These are phyloP conservation scores for Fusarium mexicanum DNA, from an alignment of 2,329 filamentous ascomycete species.

Conservation along the genomic window DNA sequence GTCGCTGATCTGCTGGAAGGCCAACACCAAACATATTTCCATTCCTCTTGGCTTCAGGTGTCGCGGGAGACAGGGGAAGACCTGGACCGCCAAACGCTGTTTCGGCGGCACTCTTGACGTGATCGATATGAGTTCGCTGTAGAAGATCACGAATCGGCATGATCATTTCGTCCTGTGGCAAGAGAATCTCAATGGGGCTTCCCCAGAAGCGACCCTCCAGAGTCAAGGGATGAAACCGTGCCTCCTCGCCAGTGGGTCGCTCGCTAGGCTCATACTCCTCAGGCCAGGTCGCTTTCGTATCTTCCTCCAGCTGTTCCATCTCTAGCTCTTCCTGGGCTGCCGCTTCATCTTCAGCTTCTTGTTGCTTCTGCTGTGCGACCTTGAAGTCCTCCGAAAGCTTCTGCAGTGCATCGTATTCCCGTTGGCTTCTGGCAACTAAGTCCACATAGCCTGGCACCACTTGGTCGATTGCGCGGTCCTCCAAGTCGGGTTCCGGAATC, in stretches of 20 bases:
- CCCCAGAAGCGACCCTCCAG: slow-evolving; percentile 78
- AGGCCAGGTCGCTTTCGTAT: slow-evolving; percentile 39
- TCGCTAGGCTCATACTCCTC: slow-evolving; percentile 48
- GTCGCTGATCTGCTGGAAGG: slow-evolving; percentile 69
- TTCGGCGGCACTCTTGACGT: slow-evolving; percentile 78
- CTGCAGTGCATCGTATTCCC: slow-evolving; percentile 64
- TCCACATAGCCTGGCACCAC: slow-evolving; percentile 55
- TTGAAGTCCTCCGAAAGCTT: slow-evolving; percentile 69
- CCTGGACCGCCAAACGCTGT: slow-evolving; percentile 79
- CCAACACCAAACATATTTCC: slow-evolving; percentile 72
- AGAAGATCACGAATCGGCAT: slow-evolving; percentile 77
- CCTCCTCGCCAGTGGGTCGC: slow-evolving; percentile 46
- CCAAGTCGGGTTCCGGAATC: not conserved
- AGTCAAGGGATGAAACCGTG: slow-evolving; percentile 79
- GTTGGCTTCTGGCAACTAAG: slow-evolving; percentile 61
- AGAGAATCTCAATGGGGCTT: slow-evolving; percentile 75
- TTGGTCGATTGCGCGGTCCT: slow-evolving; percentile 38
- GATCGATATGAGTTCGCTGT: slow-evolving; percentile 73
- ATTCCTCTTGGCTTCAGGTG: slow-evolving; percentile 66
- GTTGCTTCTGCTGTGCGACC: slow-evolving; percentile 50
- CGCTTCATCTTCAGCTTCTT: slow-evolving; percentile 40
- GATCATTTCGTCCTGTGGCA: slow-evolving; percentile 76
- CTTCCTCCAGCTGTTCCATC: slow-evolving; percentile 42
- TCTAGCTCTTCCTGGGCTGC: slow-evolving; percentile 51
- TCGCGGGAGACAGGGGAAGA: slow-evolving; percentile 80